These are phyloP conservation scores for Penicillium thymicola DNA, from an alignment of 2,329 filamentous ascomycete species.

Conservation along the genomic window DNA sequence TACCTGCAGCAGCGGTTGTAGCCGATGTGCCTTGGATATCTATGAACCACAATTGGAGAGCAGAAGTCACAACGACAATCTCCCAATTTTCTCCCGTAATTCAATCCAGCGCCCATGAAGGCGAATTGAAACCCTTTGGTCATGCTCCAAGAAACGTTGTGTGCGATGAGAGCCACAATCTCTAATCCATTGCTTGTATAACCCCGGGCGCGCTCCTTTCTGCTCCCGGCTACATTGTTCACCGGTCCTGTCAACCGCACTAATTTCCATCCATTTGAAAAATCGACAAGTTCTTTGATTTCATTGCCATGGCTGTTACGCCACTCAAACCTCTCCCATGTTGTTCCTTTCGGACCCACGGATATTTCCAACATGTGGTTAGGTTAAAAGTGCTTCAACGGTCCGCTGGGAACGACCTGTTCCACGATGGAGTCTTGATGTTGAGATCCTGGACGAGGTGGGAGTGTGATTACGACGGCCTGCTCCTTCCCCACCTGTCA, in stretches of 20 bases:
- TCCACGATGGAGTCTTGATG: neutral
- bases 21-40: neutral
- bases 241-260: constrained; percentile 5
- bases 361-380: constrained; percentile 2
- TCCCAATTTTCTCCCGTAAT: constrained; percentile 10
- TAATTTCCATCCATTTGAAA: constrained; percentile 11
- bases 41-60: constrained; percentile 13
- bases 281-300: constrained; percentile 11
- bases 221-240: neutral
- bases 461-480: constrained; percentile 3
- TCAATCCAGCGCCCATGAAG: constrained; percentile 8
- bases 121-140: constrained; percentile 10
- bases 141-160: constrained; percentile 15
- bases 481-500: constrained; percentile 14
- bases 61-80: constrained; percentile 8
- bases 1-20: neutral
- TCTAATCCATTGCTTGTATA: constrained; percentile 14
- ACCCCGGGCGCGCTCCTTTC: constrained; percentile 6
- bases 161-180: constrained; percentile 13
- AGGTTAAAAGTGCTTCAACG: neutral
- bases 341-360: neutral
- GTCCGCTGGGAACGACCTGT: neutral
- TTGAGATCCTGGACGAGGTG: neutral
- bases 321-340: constrained; percentile 9
- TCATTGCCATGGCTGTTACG: constrained; percentile 12